These are phyloP conservation scores for Salvia splendens DNA, from an alignment of 257 asterid genomes.

Conservation along the genomic window DNA sequence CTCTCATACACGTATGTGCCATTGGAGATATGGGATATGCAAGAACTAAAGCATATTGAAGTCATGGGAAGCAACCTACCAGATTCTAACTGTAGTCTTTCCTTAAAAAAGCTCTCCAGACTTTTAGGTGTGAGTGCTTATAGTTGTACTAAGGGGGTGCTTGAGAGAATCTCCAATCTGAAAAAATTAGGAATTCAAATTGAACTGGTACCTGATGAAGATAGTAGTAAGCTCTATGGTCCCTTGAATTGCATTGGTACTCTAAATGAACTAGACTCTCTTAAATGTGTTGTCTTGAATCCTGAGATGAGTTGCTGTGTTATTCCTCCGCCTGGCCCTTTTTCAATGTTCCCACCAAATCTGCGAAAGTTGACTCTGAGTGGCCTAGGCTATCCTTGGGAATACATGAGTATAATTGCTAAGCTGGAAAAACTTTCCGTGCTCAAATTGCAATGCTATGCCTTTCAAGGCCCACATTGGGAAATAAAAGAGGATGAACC, in stretches of 20 bases:
- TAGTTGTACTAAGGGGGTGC: neutral
- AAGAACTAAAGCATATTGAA: slow-evolving; percentile 6
- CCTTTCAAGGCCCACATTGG: slow-evolving; percentile 26
- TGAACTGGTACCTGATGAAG: neutral
- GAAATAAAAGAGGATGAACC: neutral
- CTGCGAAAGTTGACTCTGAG: neutral
- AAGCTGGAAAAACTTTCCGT: neutral
- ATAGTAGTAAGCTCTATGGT: no score
- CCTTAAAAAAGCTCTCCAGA: neutral
- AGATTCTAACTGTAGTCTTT: neutral
- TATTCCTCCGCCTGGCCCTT: no score
- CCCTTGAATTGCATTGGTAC: no score
- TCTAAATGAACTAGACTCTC: no score
- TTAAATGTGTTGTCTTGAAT: slow-evolving; percentile 4
- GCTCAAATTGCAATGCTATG: slow-evolving; percentile 9
- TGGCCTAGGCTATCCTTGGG: slow-evolving; percentile 19
- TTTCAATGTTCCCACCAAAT: neutral
- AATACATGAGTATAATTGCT: no score
- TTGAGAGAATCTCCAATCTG: neutral
- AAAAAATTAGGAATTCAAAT: neutral
- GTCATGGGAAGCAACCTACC: slow-evolving; percentile 8
- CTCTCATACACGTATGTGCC: neutral
- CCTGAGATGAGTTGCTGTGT: neutral
- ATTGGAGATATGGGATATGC: slow-evolving; percentile 10
- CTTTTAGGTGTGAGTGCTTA: neutral